phyloP scores from a whole-genome alignment of 345 rosid genomes.

The Aurinia saxatilis region DNA sequence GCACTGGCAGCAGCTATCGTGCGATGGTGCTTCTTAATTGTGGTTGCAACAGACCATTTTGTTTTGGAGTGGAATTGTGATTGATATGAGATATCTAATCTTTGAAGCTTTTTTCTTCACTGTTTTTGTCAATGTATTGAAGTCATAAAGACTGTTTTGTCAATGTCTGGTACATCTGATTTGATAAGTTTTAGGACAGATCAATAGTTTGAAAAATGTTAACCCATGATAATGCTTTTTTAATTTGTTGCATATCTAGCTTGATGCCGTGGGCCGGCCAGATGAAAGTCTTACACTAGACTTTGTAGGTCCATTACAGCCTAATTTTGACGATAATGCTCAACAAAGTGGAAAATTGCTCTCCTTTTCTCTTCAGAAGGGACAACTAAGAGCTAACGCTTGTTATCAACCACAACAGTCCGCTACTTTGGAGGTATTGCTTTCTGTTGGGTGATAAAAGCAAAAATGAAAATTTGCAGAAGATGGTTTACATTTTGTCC shows the following conservation, averaged over 20 bases:
- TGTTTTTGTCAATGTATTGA: neutral
- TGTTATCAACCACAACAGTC: conserved; percentile 69
- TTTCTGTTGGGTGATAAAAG: conserved; percentile 4
- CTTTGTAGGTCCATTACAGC: conserved; percentile 60
- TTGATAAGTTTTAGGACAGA: neutral
- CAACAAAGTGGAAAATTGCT: conserved; percentile 63
- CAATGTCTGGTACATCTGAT: conserved; percentile 7
- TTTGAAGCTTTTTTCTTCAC: neutral
- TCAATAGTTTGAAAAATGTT: neutral
- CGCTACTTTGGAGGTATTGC: conserved; percentile 79
- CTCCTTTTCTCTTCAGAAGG: conserved; percentile 84
- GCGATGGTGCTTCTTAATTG: neutral
- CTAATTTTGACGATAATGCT: conserved; percentile 41
- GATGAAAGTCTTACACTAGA: conserved; percentile 88
- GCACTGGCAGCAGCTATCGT: conserved; percentile 6
- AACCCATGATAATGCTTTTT: neutral
- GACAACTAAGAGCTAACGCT: conserved; percentile 77
- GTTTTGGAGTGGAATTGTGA: neutral
- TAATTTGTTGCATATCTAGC: conserved; percentile 42
- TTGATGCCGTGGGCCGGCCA: conserved; percentile 83
- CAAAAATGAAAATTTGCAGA: neutral
- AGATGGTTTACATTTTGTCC: conserved; percentile 2
- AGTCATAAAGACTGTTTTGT: neutral
- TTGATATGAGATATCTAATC: neutral
- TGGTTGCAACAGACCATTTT: neutral